Evolutionary conservation across 768 basidiomycete species (phyloP), one percentile per base, ranked within the genome.

Genomic region (Hericium alpestre): DNA sequence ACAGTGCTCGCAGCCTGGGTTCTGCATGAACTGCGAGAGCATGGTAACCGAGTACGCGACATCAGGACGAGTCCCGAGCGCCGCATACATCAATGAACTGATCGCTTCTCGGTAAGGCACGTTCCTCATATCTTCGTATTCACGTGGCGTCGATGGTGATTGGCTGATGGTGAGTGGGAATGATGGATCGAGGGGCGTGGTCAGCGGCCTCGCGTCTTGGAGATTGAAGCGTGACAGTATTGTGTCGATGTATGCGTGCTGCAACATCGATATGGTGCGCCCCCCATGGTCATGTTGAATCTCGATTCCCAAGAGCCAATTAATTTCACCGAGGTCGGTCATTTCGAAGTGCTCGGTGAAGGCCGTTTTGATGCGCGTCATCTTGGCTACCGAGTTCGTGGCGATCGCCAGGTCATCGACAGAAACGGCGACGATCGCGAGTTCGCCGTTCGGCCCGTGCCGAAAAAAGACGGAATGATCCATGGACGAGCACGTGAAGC

Each of bases 1-100:
- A 73, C 71, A 73, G 61, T 76, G 75, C 0, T 18, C 39, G 9
- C 43, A 23, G 0, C 69, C 70, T 37, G 71, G 70, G 37, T 69
- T 64, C n/a, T 49, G 32, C 51, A 55, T 63, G 67, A 65, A 71
- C 12, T 63, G 63, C 0, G 67, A 38, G 5, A 60, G 22, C 10
- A 18, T 10, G 25, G 46, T 25, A 27, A 60, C 59, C 1, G 56
- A 27, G 51, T 48, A 54, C 0, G 59, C 56, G 12, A 60, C 15
- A 37, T 57, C 59, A 37, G 59, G 59, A 11, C 56, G 51, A 4
- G 59, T 58, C 18, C n/a, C 43, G n/a, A 57, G 18, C 1, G 43
- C 32, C 6, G 48, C 23, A 49, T 68, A 69, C 57, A 67, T 65
- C 39, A 69, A 59, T 1, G 63, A 57, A 8, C 69, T 65, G 39